Evolutionary conservation across 805 yeast genomes (phyloP).

Genomic region (Dipodascopsis tothii): DNA sequence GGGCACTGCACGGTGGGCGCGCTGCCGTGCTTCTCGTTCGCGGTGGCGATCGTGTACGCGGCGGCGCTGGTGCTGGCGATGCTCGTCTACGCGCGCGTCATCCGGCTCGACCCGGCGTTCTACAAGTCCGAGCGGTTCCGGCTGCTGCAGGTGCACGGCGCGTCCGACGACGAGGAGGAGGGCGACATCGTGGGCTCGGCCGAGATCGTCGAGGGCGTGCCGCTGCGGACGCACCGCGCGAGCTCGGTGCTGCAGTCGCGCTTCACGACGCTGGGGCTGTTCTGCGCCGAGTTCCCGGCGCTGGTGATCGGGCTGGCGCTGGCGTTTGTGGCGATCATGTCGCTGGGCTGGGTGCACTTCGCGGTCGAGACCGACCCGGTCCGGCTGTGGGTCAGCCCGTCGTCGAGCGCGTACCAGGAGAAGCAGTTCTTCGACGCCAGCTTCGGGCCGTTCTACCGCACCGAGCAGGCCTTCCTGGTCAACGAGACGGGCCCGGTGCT

Average conservation of each 20-base stretch:
- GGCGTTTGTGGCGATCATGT: conserved; percentile 39
- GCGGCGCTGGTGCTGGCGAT: conserved; percentile 26
- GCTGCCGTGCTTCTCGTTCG: conserved; percentile 67
- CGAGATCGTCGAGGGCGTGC: conserved; percentile 23
- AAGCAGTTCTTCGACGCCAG: conserved; percentile 63
- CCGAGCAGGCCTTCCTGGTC: conserved; percentile 72
- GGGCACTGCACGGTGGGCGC: conserved; percentile 48
- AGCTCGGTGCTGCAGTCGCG: conserved; percentile 42
- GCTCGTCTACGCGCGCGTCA: conserved; percentile 11
- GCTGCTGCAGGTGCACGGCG: conserved; percentile 39
- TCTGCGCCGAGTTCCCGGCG: conserved; percentile 58
- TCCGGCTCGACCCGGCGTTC: conserved; percentile 8
- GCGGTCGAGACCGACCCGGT: conserved; percentile 72
- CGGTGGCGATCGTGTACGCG: conserved; percentile 47
- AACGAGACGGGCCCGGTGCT: conserved; percentile 64
- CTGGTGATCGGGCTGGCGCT: conserved; percentile 41
- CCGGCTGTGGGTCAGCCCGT: conserved; percentile 81
- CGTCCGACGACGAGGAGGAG: conserved; percentile 30
- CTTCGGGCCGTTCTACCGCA: conserved; percentile 88
- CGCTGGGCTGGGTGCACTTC: conserved; percentile 46
- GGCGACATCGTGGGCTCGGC: conserved; percentile 27
- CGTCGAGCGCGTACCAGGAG: conserved; percentile 60
- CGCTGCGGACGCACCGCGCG: conserved; percentile 37
- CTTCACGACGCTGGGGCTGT: conserved; percentile 47
- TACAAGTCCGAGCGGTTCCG: conserved; percentile 28